phyloP scores from a whole-genome alignment of 495 filamentous ascomycete species.

The Aspergillus nidulans region DNA sequence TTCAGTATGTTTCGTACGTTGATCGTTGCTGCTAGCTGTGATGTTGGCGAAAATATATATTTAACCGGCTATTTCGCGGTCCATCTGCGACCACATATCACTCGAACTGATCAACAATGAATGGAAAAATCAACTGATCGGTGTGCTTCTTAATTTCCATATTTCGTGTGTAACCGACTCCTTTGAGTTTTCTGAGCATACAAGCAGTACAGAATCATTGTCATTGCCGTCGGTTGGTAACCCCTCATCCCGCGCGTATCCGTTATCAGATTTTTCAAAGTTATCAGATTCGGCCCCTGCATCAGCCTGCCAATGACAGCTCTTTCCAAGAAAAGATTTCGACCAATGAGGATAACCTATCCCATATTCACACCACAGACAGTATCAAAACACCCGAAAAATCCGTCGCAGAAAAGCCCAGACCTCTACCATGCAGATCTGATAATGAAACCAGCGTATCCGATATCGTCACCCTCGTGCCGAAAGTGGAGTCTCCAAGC shows the following conservation, averaged over 20 bases:
- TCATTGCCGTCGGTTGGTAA: background rate
- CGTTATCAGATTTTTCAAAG: background rate
- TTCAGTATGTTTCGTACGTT: no score
- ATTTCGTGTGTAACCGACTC: no score
- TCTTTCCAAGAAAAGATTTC: background rate
- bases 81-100: no score
- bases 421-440: constrained; percentile 4
- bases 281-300: constrained; percentile 14
- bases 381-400: background rate
- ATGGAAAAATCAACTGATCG: no score
- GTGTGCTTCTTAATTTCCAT: no score
- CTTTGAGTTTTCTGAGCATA: no score
- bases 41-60: no score
- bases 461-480: background rate
- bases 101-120: no score
- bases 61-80: no score
- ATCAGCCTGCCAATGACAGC: background rate
- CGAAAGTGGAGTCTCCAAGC: constrained; percentile 7
- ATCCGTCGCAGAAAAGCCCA: background rate
- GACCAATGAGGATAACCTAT: background rate
- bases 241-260: background rate
- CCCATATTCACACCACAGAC: background rate
- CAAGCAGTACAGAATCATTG: no score
- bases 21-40: no score
- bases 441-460: constrained; percentile 5